A percentile compares a stretch with the other conserved stretches of the same genome.
Evolutionary conservation across 2,329 filamentous ascomycete species (phyloP).

Genomic region (Penicillium sp.): DNA sequence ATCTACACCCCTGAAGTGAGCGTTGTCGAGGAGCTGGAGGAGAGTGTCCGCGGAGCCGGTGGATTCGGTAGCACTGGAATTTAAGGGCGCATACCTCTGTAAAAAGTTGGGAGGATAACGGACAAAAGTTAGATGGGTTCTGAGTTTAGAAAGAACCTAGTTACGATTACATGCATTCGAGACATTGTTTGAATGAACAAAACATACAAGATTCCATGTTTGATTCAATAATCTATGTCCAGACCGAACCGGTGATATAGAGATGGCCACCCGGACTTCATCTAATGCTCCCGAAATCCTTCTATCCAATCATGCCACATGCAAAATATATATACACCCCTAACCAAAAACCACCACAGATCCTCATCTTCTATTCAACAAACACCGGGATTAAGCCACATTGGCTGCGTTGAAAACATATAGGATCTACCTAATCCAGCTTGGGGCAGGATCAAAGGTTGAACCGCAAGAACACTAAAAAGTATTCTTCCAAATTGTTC

Average conservation of each 20-base stretch:
- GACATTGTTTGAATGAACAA: background rate
- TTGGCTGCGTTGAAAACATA: no score
- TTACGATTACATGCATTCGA: conserved; percentile 1
- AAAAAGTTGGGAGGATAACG: background rate
- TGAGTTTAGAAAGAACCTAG: background rate
- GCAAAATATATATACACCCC: background rate
- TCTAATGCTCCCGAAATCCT: background rate
- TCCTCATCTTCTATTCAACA: background rate
- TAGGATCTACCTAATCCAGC: no score
- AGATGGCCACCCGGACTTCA: background rate
- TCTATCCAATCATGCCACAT: conserved; percentile 1
- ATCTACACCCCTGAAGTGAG: conserved; percentile 90
- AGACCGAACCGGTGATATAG: conserved; percentile 1
- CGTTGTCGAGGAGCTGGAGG: conserved; percentile 84
- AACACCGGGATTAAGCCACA: no score
- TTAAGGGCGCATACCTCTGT: conserved; percentile 8
- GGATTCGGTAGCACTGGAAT: conserved; percentile 85
- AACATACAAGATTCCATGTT: background rate
- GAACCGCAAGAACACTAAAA: no score
- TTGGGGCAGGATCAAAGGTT: no score
- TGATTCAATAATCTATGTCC: conserved; percentile 14
- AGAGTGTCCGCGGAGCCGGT: conserved; percentile 84
- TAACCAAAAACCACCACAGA: conserved; percentile 16
- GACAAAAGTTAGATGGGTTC: background rate
- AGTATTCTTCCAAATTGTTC: no score